Conservation (phyloP, 2,329 filamentous ascomycete genomes). For the Endoconidiophora polonica region DNA sequence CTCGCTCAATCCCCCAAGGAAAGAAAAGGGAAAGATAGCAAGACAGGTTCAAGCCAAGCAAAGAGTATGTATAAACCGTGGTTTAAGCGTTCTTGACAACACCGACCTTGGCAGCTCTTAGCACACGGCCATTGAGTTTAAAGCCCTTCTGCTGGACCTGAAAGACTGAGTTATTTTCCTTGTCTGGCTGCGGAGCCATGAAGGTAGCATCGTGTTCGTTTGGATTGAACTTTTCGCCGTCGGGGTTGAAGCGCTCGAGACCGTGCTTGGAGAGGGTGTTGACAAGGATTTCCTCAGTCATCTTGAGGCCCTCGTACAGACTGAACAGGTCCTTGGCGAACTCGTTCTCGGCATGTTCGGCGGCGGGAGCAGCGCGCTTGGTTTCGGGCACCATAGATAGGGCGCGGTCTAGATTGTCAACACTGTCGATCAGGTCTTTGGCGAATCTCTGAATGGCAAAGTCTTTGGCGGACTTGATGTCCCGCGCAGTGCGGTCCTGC, state of each 20-base stretch:
- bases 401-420: slow-evolving; percentile 95
- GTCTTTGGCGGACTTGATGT: slow-evolving; percentile 71
- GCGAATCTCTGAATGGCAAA: slow-evolving; percentile 95
- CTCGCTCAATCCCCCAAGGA: neutral
- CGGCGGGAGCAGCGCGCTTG: slow-evolving; percentile 25
- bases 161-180: slow-evolving; percentile 83
- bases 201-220: slow-evolving; percentile 95
- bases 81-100: slow-evolving; percentile 66
- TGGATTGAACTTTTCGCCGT: slow-evolving; percentile 80
- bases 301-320: slow-evolving; percentile 78
- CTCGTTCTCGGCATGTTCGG: slow-evolving; percentile 33
- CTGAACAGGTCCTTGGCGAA: slow-evolving; percentile 55
- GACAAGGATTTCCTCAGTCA: slow-evolving; percentile 85
- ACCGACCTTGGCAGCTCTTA: slow-evolving; percentile 89
- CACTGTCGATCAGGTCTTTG: slow-evolving; percentile 81
- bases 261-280: slow-evolving; percentile 85
- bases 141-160: slow-evolving; percentile 93
- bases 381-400: slow-evolving; percentile 61
- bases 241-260: slow-evolving; percentile 72
- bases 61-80: neutral
- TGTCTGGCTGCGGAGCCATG: slow-evolving; percentile 71
- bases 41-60: neutral
- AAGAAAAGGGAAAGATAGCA: neutral
- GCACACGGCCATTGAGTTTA: slow-evolving; percentile 72
- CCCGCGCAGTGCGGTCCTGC: slow-evolving; percentile 82